These are phyloP conservation scores for Zoysia matrella DNA, from an alignment of 202 grass and related monocot genomes.

Conservation along the genomic window DNA sequence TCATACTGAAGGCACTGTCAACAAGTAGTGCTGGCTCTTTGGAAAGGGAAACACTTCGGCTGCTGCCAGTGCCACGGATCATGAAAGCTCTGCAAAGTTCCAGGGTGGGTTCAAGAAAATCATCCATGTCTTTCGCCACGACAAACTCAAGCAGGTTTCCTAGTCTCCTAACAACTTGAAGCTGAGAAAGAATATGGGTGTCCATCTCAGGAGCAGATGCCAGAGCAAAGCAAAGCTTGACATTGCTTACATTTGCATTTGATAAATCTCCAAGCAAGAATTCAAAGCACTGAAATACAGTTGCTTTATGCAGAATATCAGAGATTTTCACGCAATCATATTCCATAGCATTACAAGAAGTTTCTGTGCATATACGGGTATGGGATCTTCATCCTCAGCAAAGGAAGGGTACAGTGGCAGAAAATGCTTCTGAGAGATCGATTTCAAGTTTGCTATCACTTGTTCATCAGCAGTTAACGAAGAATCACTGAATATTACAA, in stretches of 20 bases:
- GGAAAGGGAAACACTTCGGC: slow-evolving; percentile 71
- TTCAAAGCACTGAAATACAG: slow-evolving; percentile 64
- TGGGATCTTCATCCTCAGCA: slow-evolving; percentile 95
- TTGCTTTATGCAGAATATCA: slow-evolving; percentile 88
- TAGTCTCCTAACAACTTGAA: too few species aligned
- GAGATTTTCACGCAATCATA: slow-evolving; percentile 87
- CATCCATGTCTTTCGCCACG: too few species aligned
- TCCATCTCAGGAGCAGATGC: too few species aligned
- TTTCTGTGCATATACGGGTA: slow-evolving; percentile 84
- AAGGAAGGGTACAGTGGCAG: slow-evolving; percentile 88
- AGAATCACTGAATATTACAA: slow-evolving; percentile 80
- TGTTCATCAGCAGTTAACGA: slow-evolving; percentile 63
- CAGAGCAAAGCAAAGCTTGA: too few species aligned
- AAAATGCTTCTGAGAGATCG: slow-evolving; percentile 78
- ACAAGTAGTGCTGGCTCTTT: slow-evolving; percentile 54
- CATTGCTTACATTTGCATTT: too few species aligned
- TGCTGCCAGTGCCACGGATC: slow-evolving; percentile 74
- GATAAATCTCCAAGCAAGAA: too few species aligned
- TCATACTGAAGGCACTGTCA: too few species aligned
- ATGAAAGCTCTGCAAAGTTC: slow-evolving; percentile 87
- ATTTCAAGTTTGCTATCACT: slow-evolving; percentile 63
- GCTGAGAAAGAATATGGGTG: too few species aligned
- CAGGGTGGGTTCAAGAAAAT: slow-evolving; percentile 6
- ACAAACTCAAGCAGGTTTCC: too few species aligned
- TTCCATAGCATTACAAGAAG: neutral